phyloP scores from a whole-genome alignment of 176 grass and related monocot genomes.

The Cenchrus purpureus region DNA sequence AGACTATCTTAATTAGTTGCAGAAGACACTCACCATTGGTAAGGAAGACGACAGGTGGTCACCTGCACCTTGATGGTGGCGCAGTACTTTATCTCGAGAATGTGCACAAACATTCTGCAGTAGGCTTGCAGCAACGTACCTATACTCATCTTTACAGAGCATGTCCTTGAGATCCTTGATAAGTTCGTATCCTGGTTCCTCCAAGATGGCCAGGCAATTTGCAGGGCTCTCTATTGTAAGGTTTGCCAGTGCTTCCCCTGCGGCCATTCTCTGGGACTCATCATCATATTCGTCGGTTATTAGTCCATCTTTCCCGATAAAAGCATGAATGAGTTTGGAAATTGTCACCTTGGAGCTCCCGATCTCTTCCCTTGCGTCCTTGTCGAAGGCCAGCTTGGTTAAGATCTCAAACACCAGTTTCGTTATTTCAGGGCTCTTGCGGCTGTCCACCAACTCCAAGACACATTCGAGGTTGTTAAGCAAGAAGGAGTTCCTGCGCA shows the following conservation, averaged over 20 bases:
- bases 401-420: neutral
- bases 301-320: neutral
- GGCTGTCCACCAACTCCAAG: conserved; percentile 4
- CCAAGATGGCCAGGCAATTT: neutral
- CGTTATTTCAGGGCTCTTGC: neutral
- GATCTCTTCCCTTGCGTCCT: neutral
- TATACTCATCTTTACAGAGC: neutral
- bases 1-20: too few species aligned
- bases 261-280: neutral
- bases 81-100: neutral
- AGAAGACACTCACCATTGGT: neutral
- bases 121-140: neutral
- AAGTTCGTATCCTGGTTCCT: neutral
- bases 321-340: neutral
- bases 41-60: neutral
- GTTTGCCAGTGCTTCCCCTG: conserved; percentile 5
- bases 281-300: neutral
- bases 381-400: conserved; percentile 1
- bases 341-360: neutral
- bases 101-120: neutral
- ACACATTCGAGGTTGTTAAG: neutral
- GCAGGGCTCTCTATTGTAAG: neutral
- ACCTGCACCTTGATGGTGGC: neutral
- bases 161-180: neutral
- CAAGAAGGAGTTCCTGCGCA: neutral